Base-by-base conservation (phyloP, 352 stramenopile species). In the Phytophthora constricta region DNA sequence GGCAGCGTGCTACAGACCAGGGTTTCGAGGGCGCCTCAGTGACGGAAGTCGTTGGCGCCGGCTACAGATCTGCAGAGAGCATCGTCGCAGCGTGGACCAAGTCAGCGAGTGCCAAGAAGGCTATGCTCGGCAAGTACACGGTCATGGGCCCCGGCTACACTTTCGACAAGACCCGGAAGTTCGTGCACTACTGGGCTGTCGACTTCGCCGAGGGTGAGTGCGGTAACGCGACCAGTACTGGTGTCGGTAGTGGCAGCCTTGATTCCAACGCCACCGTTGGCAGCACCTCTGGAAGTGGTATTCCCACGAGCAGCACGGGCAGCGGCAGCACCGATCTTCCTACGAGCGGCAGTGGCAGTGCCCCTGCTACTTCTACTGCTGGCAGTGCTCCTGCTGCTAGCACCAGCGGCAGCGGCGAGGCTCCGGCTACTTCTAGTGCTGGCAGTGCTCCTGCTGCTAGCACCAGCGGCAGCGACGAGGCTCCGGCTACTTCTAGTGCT, bases 61-160 rank as follows among this genome's bases (percentile, higher is more conserved):
- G 81, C 5, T 84, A 84, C 58, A 53, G 48, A 22, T 65, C 72
- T 4, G 75, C 74, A 5, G 56, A 69, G 23, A 62, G 41, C 10
- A 73, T 86, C 46, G 79, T 88, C 53, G 70, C 65, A 2, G 71
- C 72, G 49, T 88, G 77, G 79, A 56, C 53, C 56, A 86, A 86
- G 52, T 77, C 76, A n/a, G 14, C 63, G 1, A 80, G 58, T 8
- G 77, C 77, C 41, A 64, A 68, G 17, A 69, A 51, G 37, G 86
- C 81, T 34, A 57, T 88, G 10, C 62, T 86, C 48, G 61, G 70
- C 43, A 69, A 66, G 25, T 25, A 47, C 46, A 77, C 46, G 25
- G 72, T 73, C 49, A 66, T 82, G 49, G 74, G 74, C 5, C 47
- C 60, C 4, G 74, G 74, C 14, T 82, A 82, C 63, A 49, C 67